phyloP scores from a whole-genome alignment of 73 alveolate species.

The Tetrahymena thermophila region DNA sequence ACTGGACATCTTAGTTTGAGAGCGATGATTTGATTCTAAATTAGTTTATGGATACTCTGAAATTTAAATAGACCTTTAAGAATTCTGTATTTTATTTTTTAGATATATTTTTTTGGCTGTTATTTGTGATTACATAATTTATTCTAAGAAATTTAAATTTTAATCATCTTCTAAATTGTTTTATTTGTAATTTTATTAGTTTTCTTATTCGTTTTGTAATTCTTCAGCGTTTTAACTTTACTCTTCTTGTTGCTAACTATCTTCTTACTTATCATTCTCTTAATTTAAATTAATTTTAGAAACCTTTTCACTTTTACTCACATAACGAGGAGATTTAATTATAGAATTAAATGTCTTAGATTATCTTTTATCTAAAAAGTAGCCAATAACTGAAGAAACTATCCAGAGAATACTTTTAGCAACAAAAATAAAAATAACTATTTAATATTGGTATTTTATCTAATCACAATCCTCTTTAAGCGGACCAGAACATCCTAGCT shows the following conservation, averaged over 20 bases:
- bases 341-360: background rate
- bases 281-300: no score
- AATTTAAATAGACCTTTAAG: no score
- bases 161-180: background rate
- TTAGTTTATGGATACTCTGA: background rate
- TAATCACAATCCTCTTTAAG: background rate
- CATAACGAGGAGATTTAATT: background rate
- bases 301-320: background rate
- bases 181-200: no score
- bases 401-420: background rate
- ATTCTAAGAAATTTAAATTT: no score
- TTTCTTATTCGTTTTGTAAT: no score
- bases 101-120: no score
- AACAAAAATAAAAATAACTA: background rate
- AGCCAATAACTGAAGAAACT: background rate
- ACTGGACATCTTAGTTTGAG: background rate
- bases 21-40: background rate
- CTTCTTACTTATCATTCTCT: no score
- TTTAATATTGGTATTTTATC: background rate
- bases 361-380: background rate
- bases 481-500: background rate
- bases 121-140: no score
- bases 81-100: no score
- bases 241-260: no score
- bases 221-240: background rate